These are phyloP conservation scores for Ulota crispa DNA, from an alignment of 225 moss, liverwort and hornwort genomes.

Conservation along the genomic window DNA sequence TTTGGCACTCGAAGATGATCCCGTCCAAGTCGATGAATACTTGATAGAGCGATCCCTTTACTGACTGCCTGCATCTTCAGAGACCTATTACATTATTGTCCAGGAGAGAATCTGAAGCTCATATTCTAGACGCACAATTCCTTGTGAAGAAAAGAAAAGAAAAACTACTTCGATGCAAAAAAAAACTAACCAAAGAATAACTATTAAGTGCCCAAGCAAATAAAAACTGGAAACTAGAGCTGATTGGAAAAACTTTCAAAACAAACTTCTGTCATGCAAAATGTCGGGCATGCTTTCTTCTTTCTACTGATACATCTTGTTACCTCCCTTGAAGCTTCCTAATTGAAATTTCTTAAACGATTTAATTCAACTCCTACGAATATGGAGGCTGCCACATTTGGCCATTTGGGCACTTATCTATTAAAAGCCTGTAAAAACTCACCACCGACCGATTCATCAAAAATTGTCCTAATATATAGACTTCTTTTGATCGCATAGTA, in stretches of 20 bases:
- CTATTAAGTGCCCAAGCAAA: background rate
- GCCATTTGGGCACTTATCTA: background rate
- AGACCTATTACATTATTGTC: background rate
- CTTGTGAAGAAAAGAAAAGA: background rate
- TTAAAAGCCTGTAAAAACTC: background rate
- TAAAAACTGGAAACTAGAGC: background rate
- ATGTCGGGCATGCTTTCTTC: no score
- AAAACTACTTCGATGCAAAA: background rate
- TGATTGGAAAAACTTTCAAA: background rate
- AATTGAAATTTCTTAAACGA: no score
- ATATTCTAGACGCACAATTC: background rate
- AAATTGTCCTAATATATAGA: background rate
- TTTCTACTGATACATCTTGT: no score
- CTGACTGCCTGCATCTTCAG: slow-evolving; percentile 29
- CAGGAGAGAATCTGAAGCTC: background rate
- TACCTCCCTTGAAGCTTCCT: no score
- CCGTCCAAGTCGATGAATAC: slow-evolving; percentile 13
- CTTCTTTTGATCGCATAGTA: background rate
- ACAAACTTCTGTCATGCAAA: background rate
- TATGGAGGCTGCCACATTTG: no score
- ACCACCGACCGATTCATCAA: background rate
- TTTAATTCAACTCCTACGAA: no score
- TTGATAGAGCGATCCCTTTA: background rate
- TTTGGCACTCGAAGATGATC: background rate
- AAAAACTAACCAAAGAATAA: background rate